These are phyloP conservation scores for Combretum micranthum DNA, from an alignment of 345 rosid genomes.

Conservation along the genomic window DNA sequence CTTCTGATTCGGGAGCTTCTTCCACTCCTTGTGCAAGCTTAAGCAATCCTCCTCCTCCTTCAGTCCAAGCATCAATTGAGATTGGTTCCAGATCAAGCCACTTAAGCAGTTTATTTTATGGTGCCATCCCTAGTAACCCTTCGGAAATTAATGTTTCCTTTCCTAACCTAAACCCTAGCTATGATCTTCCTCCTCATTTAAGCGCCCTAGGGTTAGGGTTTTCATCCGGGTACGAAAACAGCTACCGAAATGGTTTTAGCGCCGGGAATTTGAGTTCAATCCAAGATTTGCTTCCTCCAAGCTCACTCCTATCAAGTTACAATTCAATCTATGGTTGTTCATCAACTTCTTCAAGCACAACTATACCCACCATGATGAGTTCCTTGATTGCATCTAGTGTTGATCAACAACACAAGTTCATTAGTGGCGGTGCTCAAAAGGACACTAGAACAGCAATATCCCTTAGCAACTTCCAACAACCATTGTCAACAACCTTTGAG, in stretches of 20 bases:
- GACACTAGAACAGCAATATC: conserved; percentile 17
- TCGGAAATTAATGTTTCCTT: conserved; percentile 39
- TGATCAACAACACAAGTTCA: conserved; percentile 37
- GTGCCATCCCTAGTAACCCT: conserved; percentile 32
- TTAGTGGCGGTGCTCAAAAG: conserved; percentile 22
- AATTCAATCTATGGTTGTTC: conserved; percentile 28
- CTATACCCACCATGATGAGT: conserved; percentile 23
- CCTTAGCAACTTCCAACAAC: conserved; percentile 32
- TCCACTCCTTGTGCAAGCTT: conserved; percentile 13
- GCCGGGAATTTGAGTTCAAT: conserved; percentile 11
- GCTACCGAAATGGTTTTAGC: conserved; percentile 20
- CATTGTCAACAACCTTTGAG: conserved; percentile 37
- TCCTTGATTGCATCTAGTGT: conserved; percentile 47
- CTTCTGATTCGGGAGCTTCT: conserved; percentile 12
- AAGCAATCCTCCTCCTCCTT: conserved; percentile 7
- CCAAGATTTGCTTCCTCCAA: conserved; percentile 29
- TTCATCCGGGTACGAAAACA: conserved; percentile 23
- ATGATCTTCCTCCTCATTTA: conserved; percentile 46
- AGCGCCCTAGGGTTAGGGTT: conserved; percentile 58
- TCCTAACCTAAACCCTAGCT: conserved; percentile 43
- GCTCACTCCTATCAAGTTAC: conserved; percentile 42
- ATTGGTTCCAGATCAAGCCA: conserved; percentile 37
- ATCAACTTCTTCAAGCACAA: conserved; percentile 30
- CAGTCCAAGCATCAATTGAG: conserved; percentile 21
- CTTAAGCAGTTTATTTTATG: conserved; percentile 53